A percentile compares a stretch with the other conserved stretches of the same genome.
phyloP scores from a whole-genome alignment of 441 rosid genomes.

The Mallotus japonicus region DNA sequence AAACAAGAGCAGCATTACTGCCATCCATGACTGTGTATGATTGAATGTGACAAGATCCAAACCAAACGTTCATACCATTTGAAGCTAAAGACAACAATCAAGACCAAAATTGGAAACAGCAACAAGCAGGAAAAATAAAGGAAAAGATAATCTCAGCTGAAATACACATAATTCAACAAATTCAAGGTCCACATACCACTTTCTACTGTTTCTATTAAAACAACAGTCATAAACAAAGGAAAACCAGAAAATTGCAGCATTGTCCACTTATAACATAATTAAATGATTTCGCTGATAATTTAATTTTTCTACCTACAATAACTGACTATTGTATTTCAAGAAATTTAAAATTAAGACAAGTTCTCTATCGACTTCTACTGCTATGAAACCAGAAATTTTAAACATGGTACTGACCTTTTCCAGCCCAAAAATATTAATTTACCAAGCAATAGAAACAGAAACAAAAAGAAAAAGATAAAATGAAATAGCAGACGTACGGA shows the following conservation, averaged over 20 bases:
- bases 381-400: constrained; percentile 3
- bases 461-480: not conserved
- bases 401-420: not conserved
- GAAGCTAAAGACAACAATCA: too few relatives aligned
- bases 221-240: not conserved
- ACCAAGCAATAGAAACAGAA: too few relatives aligned
- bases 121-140: too few relatives aligned
- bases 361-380: not conserved
- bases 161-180: too few relatives aligned
- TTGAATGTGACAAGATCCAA: constrained; percentile 2
- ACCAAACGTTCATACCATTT: too few relatives aligned
- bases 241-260: not conserved
- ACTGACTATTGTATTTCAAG: not conserved
- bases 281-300: not conserved
- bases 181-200: too few relatives aligned
- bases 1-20: too few relatives aligned
- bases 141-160: too few relatives aligned
- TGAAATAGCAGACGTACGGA: constrained; percentile 52
- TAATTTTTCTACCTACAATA: not conserved
- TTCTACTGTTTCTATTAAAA: not conserved
- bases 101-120: too few relatives aligned
- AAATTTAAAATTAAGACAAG: not conserved
- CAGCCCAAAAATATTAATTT: constrained; percentile 3
- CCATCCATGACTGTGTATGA: not conserved
- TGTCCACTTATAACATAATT: not conserved